Evolutionary conservation across 1,284 basidiomycete genomes (phyloP).

Genomic region (Hymenochaete sp.): DNA sequence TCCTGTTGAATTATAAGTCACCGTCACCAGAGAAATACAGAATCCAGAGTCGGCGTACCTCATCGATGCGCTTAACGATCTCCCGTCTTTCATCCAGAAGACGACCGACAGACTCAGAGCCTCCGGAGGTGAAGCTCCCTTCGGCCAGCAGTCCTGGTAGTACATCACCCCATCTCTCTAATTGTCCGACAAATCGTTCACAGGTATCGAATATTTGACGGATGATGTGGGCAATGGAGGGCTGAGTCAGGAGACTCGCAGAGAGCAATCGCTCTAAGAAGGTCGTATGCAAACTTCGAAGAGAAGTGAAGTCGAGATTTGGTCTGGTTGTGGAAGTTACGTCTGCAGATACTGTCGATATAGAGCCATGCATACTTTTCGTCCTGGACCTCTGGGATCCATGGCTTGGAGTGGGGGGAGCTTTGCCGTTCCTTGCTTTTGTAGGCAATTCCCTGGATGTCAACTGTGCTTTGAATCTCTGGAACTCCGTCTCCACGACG

Average conservation of each 20-base stretch:
- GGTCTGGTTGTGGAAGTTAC: no score
- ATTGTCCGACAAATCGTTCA: conserved; percentile 73
- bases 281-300: conserved; percentile 70
- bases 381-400: conserved; percentile 5
- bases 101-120: conserved; percentile 48
- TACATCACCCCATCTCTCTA: conserved; percentile 87
- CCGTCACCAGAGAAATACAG: background rate
- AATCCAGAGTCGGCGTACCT: conserved; percentile 37
- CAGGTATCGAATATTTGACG: conserved; percentile 73
- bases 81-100: conserved; percentile 63
- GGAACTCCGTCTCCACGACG: conserved; percentile 80
- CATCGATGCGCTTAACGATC: conserved; percentile 64
- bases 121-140: conserved; percentile 51
- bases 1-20: conserved; percentile 9
- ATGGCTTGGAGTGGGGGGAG: conserved; percentile 1
- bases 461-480: conserved; percentile 54
- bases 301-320: conserved; percentile 71
- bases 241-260: conserved; percentile 70
- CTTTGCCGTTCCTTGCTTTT: conserved; percentile 2
- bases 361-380: conserved; percentile 18
- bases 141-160: conserved; percentile 77
- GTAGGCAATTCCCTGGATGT: conserved; percentile 15
- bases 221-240: conserved; percentile 52
- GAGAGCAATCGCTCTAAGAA: conserved; percentile 77
- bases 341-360: no score